Conservation (phyloP, 1,139 yeast species). For the Hyphopichia burtonii region DNA sequence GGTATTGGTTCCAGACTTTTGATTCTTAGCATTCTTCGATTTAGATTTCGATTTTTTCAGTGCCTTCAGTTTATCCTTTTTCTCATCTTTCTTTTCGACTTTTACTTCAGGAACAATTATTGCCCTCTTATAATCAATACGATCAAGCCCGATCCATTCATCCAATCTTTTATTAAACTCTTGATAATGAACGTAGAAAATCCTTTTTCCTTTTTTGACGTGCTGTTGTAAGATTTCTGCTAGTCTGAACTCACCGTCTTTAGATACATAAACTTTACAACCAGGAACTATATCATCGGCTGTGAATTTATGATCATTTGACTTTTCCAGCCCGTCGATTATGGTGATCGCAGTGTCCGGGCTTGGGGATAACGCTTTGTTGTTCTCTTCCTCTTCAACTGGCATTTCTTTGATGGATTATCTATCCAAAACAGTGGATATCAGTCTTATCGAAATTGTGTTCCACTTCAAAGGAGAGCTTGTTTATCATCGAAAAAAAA, state of each 20-base stretch:
- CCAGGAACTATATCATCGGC: slow-evolving; percentile 61
- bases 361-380: neutral
- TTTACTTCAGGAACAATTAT: slow-evolving; percentile 72
- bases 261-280: slow-evolving; percentile 75
- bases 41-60: slow-evolving; percentile 20
- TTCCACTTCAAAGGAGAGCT: neutral
- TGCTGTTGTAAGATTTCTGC: slow-evolving; percentile 87
- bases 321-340: slow-evolving; percentile 5
- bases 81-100: slow-evolving; percentile 42
- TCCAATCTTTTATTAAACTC: slow-evolving; percentile 89
- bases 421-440: neutral
- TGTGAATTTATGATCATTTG: slow-evolving; percentile 20
- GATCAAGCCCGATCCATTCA: slow-evolving; percentile 80
- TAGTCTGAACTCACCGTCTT: slow-evolving; percentile 74
- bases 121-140: slow-evolving; percentile 68
- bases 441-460: neutral
- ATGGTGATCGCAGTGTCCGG: slow-evolving; percentile 5
- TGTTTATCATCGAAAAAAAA: neutral
- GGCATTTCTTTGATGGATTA: slow-evolving; percentile 2
- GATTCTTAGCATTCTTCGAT: slow-evolving; percentile 11
- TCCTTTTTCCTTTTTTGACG: slow-evolving; percentile 70
- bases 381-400: slow-evolving; percentile 3
- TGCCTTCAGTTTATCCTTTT: slow-evolving; percentile 18
- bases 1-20: slow-evolving; percentile 18
- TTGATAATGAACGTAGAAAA: slow-evolving; percentile 89